Base-by-base conservation (phyloP, 106 monocot genomes). In the Dioscorea dumetorum region DNA sequence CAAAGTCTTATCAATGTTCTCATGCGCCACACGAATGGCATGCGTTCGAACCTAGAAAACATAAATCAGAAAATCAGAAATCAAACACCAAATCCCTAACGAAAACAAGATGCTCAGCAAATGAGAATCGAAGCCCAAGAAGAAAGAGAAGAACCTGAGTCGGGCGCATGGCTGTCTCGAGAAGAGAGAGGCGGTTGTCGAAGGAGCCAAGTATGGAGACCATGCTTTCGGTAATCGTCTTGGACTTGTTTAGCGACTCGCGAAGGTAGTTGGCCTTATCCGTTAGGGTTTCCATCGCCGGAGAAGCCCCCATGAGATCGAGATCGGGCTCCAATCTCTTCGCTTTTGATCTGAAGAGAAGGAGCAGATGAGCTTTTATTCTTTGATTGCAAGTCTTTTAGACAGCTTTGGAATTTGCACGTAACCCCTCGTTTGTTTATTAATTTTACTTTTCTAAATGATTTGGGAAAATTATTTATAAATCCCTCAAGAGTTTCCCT, bases 161-260 rank as follows among this genome's bases (percentile, higher is more conserved):
- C 57, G 89, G 89, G 61, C 89, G 81, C 85, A 89, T 89, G 77
- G 89, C 82, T 54, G 79, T 49, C 34, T 89, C 89, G 60, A 89
- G 89, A 49, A 77, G 59, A 57, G 89, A 79, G 76, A 89, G 82
- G 56, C 89, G 85, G 35, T 81, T 78, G 66, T 89, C 89, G 72
- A 89, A 89, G 67, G 89, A 89, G 14, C 89, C 89, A 60, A 85
- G 85, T 15, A 73, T 85, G 33, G 79, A 49, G 22, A 89, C 89
- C 79, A 89, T 82, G 50, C 62, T 34, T 10, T 77, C 64, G 12
- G 82, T 77, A 4, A 59, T 74, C 17, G 66, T 12, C 65, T 78
- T 57, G 70, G 78, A 62, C 62, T 62, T 61, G 62, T 72, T 14
- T 24, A 72, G 62, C 17, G 71, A 72, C 10, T 72, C 71, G 19